Evolutionary conservation across 2,329 filamentous ascomycete genomes (phyloP), one percentile per base, ranked within the genome.

Genomic region (Helotiales sp.): DNA sequence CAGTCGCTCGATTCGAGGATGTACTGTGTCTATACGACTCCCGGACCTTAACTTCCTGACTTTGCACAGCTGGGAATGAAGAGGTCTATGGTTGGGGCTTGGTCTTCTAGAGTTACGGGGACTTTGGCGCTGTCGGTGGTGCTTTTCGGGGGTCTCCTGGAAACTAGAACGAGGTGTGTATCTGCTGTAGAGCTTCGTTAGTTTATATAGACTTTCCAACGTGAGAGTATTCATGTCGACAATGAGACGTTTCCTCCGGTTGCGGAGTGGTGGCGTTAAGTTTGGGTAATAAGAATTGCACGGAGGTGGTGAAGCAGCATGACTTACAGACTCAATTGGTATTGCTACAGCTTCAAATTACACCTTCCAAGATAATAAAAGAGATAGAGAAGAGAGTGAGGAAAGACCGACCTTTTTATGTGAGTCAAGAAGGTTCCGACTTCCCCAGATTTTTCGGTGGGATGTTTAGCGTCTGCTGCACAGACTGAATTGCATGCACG

Each of bases 371-470:
- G 1, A 24, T 12, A 13, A 24, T 15, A 15, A 44, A 7, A 25
- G n/a, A 15, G 12, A 13, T 25, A 25, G 12, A 10, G 36, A 33
- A 44, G 36, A 15, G 33, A 3, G 19, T 13, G n/a, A 15, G 36
- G 38, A 42, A 31, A 15, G n/a, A 22, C 9, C 17, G 17, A 1
- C 5, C 12, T 22, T 30, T 33, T 13, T 46, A 33, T 54, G 36
- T 51, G 47, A 54, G 38, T 58, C 51, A 54, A 48, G 29, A 27
- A 54, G 29, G 36, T 22, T 13, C 33, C 24, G 29, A 27, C 52
- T 59, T 50, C 57, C 48, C 48, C 52, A 55, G 52, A 52, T 47
- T 52, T 52, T 54, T 54, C 17, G 57, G 40, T 51, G 57, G 57
- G 57, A 31, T 56, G 42, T 52, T 51, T 33, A 44, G 47, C 49